phyloP scores from a whole-genome alignment of 257 asterid species.

The Lycium ferocissimum region DNA sequence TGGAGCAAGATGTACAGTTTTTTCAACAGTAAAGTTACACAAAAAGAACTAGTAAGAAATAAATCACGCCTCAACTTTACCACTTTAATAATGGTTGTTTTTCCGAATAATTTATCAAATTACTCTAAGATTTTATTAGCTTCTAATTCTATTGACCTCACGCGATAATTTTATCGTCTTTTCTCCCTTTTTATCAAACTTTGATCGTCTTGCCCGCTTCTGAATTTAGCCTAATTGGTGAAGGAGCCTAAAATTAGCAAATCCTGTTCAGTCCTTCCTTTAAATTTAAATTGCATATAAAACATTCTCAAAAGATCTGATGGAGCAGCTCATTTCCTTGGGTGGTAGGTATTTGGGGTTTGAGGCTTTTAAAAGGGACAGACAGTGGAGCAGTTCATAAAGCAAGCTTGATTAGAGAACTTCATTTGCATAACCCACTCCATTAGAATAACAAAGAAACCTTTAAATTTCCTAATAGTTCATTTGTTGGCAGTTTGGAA shows the following conservation, averaged over 20 bases:
- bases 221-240: not conserved
- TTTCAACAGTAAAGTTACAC: not conserved
- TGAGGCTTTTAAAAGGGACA: conserved; percentile 9
- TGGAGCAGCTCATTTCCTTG: not conserved
- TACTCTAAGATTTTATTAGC: not conserved
- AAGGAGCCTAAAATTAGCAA: not conserved
- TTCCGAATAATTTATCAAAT: not conserved
- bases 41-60: not conserved
- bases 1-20: not conserved
- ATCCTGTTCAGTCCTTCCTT: not conserved
- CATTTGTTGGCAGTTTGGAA: not conserved
- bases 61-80: not conserved
- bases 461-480: not conserved
- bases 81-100: not conserved
- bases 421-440: not conserved
- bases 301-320: not conserved
- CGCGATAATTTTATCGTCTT: not conserved
- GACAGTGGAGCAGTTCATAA: conserved; percentile 1
- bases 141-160: not conserved
- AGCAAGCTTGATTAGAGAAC: not conserved
- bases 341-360: not conserved
- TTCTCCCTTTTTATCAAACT: not conserved
- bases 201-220: not conserved
- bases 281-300: not conserved
- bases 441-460: not conserved